These are phyloP conservation scores for Aspergillus homomorphus DNA, from an alignment of 495 filamentous ascomycete genomes.

Conservation along the genomic window DNA sequence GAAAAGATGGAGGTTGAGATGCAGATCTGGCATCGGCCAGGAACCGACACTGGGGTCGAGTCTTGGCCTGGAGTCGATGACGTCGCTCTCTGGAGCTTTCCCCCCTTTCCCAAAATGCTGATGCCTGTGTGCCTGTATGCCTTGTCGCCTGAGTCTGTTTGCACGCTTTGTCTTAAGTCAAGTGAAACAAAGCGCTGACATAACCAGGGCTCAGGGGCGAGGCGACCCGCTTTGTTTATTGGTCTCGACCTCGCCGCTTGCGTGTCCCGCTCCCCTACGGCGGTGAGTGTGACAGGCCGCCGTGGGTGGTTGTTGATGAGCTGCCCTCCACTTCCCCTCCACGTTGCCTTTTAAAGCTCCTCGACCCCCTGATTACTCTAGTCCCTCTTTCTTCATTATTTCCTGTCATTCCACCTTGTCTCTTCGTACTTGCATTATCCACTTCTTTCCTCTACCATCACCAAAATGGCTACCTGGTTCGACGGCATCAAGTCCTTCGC, in stretches of 20 bases:
- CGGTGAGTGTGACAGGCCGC: slow-evolving; percentile 21
- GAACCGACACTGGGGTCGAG: slow-evolving; percentile 12
- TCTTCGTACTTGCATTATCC: slow-evolving; percentile 21
- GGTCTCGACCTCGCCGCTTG: slow-evolving; percentile 22
- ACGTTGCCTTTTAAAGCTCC: slow-evolving; percentile 10
- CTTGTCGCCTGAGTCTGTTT: slow-evolving; percentile 12
- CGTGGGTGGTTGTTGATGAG: slow-evolving; percentile 19
- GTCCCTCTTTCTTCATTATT: slow-evolving; percentile 11
- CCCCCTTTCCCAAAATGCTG: not conserved
- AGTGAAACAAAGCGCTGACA: slow-evolving; percentile 5
- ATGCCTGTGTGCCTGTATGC: not conserved
- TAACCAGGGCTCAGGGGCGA: not conserved
- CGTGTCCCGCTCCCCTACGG: slow-evolving; percentile 24
- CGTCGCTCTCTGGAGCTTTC: slow-evolving; percentile 19
- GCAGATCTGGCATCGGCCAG: slow-evolving; percentile 7
- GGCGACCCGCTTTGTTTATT: slow-evolving; percentile 18
- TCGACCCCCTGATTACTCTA: slow-evolving; percentile 4
- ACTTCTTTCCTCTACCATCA: slow-evolving; percentile 42
- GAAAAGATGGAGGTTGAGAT: not conserved
- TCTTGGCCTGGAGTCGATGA: slow-evolving; percentile 27
- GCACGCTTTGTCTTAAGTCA: slow-evolving; percentile 12
- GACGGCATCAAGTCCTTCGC: slow-evolving; percentile 81
- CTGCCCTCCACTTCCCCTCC: slow-evolving; percentile 7
- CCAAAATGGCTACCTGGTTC: slow-evolving; percentile 66
- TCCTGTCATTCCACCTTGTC: slow-evolving; percentile 14